Base-by-base conservation (phyloP, 495 filamentous ascomycete genomes). In the Tuber microsphaerosporum region DNA sequence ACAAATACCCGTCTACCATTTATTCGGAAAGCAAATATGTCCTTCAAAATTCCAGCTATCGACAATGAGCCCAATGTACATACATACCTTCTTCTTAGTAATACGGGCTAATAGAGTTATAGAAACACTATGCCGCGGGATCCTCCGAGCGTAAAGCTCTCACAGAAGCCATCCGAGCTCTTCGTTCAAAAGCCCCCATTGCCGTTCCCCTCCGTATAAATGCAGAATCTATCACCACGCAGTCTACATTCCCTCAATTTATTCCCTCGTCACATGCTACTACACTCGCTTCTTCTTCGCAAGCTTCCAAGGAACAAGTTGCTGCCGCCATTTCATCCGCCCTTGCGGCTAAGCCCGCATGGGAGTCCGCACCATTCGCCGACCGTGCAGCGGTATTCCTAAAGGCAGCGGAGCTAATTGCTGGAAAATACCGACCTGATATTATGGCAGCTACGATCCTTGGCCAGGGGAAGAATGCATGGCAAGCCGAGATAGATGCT, bases 401-500 rank as follows among this genome's bases (percentile, higher is more conserved):
- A 69, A 97, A 97, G 86, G 94, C 94, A 1, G 94, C 94, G 17
- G 94, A 97, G 82, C 85, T 97, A 74, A 90, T 97, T 80, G 86
- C 92, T 46, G 90, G 89, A 76, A 97, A 97, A 84, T 97, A 97
- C 85, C 89, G 94, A 79, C 96, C 96, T 83, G 92, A 95, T 75
- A 86, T 97, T 74, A 94, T 97, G 91, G 94, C 94, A 10, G 88
- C 93, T 51, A 97, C 94, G 12, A 97, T 97, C 88, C 87, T 97
- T 37, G 94, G 94, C 44, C 94, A 97, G 84, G 94, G 94, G 77
- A 97, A 97, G 88, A 97, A 97, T 84, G 92, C 92, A 39, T 97
- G 93, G 93, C 94, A 97, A 84, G 94, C 94, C 31, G 94, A 97
- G 88, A 97, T 97, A 79, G 94, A 97, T 84, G 89, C 94, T 39